A percentile compares a stretch with the other conserved stretches of the same genome.
These are phyloP conservation scores for Drechslerella coelobrocha DNA, from an alignment of 2,329 filamentous ascomycete genomes.

Conservation along the genomic window DNA sequence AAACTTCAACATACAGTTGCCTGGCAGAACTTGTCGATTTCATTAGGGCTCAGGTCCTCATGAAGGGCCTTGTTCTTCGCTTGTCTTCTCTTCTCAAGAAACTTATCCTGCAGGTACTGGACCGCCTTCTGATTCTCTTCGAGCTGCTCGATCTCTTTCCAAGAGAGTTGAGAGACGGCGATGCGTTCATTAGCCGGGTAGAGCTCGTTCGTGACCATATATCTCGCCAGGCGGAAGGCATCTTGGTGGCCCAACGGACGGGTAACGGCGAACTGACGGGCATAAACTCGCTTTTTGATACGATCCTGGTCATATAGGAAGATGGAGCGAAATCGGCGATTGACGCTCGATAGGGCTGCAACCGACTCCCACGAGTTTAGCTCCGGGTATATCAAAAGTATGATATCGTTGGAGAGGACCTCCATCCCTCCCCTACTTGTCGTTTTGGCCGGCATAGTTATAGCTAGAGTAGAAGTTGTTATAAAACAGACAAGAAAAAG, in stretches of 20 bases:
- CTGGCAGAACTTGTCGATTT: slow-evolving; percentile 47
- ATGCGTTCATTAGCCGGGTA: slow-evolving; percentile 27
- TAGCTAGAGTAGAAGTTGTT: neutral
- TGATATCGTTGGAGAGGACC: slow-evolving; percentile 41
- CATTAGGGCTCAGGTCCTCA: slow-evolving; percentile 31
- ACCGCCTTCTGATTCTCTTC: slow-evolving; percentile 37
- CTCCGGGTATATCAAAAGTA: slow-evolving; percentile 44
- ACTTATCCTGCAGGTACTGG: slow-evolving; percentile 42
- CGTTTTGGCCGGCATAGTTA: slow-evolving; percentile 26
- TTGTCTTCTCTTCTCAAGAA: slow-evolving; percentile 36
- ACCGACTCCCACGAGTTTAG: slow-evolving; percentile 46
- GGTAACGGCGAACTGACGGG: slow-evolving; percentile 32
- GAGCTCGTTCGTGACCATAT: slow-evolving; percentile 45
- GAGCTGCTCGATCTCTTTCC: slow-evolving; percentile 46
- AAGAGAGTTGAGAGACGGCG: slow-evolving; percentile 20
- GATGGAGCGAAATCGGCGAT: slow-evolving; percentile 41
- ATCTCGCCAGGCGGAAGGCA: slow-evolving; percentile 41
- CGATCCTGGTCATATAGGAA: slow-evolving; percentile 37
- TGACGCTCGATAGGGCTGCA: slow-evolving; percentile 47
- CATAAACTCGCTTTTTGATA: slow-evolving; percentile 46
- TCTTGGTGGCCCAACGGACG: slow-evolving; percentile 36
- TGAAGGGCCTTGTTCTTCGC: slow-evolving; percentile 38
- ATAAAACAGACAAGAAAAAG: too few relatives aligned
- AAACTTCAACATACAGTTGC: slow-evolving; percentile 28
- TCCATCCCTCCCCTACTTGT: slow-evolving; percentile 21